phyloP scores from a whole-genome alignment of 2,329 filamentous ascomycete genomes.

The Pseudogymnoascus sp. region DNA sequence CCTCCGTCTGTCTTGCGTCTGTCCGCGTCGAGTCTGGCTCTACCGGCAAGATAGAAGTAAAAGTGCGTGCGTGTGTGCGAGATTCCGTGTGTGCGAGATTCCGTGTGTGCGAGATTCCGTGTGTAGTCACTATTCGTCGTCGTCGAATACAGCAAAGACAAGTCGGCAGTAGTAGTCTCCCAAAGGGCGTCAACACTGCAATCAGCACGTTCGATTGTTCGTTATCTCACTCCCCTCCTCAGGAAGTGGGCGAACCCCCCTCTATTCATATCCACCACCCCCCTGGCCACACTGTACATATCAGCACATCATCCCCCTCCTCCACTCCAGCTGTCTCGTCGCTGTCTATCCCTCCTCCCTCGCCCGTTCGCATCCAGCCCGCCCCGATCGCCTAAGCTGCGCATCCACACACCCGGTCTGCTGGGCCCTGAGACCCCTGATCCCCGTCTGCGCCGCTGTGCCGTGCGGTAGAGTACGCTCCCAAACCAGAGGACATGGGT shows the following conservation, averaged over 20 bases:
- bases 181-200: not conserved
- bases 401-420: not conserved
- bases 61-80: not conserved
- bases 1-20: not conserved
- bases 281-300: not conserved
- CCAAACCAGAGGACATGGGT: not conserved
- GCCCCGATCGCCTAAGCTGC: not conserved
- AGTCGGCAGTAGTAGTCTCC: not conserved
- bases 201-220: not conserved
- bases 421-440: not conserved
- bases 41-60: not conserved
- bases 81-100: too few relatives aligned
- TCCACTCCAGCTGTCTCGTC: not conserved
- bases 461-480: not conserved
- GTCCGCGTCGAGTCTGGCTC: not conserved
- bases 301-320: not conserved
- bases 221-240: not conserved
- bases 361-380: not conserved
- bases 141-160: not conserved
- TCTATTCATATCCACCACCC: constrained; percentile 6
- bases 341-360: not conserved
- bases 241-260: not conserved
- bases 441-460: not conserved
- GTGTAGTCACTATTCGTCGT: not conserved
- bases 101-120: not conserved